These are phyloP conservation scores for Thermomyces lanuginosus DNA, from an alignment of 2,329 filamentous ascomycete genomes.

Conservation along the genomic window DNA sequence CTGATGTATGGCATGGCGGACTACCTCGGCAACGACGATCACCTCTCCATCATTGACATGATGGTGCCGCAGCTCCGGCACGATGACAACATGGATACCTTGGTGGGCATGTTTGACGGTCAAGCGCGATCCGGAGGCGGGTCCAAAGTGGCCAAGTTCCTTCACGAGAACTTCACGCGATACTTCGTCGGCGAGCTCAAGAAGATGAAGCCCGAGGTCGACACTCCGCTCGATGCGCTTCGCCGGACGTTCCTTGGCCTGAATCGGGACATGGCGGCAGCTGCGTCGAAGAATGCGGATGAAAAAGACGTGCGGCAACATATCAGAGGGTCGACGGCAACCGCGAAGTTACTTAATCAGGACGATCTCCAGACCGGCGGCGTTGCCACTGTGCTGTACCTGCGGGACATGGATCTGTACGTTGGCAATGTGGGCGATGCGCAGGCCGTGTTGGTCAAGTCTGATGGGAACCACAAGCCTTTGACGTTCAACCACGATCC, in stretches of 20 bases:
- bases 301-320: constrained; percentile 44
- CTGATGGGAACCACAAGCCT: constrained; percentile 66
- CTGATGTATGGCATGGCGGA: constrained; percentile 97
- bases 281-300: constrained; percentile 64
- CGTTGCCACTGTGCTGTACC: constrained; percentile 79
- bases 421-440: constrained; percentile 92
- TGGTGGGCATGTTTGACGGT: constrained; percentile 92
- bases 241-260: constrained; percentile 71
- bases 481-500: constrained; percentile 88
- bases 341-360: constrained; percentile 63
- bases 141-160: constrained; percentile 87
- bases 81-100: constrained; percentile 72
- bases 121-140: constrained; percentile 77
- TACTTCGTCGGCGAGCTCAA: constrained; percentile 73
- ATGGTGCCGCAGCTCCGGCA: constrained; percentile 85
- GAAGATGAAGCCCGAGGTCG: constrained; percentile 49
- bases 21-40: constrained; percentile 79
- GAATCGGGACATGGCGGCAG: constrained; percentile 85
- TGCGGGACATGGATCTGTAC: constrained; percentile 78
- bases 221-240: constrained; percentile 68
- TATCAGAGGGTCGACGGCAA: constrained; percentile 55
- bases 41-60: constrained; percentile 87
- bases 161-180: constrained; percentile 87
- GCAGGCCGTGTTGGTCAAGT: constrained; percentile 86
- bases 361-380: constrained; percentile 83